Percentiles rank a stretch among this genome's conserved stretches.
Conservation (phyloP, 306 rosid genomes). For the Crataegus laevigata region DNA sequence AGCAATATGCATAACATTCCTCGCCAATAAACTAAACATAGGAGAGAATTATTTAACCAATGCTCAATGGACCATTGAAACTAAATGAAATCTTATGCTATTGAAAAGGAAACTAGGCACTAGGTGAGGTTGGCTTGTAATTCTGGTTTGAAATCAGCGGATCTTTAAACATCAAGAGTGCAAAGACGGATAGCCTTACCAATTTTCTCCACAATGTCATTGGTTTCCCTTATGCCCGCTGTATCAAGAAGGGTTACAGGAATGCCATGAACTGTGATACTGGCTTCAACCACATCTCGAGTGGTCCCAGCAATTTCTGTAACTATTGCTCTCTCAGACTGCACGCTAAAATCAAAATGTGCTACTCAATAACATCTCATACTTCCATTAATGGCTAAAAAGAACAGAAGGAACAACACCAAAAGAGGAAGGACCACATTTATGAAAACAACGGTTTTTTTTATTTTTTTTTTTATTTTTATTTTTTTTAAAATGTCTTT, state of each 20-base stretch:
- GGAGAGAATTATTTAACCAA: background rate
- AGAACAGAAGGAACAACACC: background rate
- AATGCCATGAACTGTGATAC: slow-evolving; percentile 65
- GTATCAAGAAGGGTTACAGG: slow-evolving; percentile 96
- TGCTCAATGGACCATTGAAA: background rate
- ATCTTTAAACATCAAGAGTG: background rate
- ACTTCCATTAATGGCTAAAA: background rate
- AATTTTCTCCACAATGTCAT: slow-evolving; percentile 89
- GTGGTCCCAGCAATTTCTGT: slow-evolving; percentile 98
- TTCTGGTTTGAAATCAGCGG: background rate
- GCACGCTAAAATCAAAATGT: slow-evolving; percentile 61
- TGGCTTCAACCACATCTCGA: slow-evolving; percentile 91
- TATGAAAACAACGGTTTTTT: background rate
- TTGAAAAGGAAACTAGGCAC: background rate
- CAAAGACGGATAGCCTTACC: slow-evolving; percentile 42
- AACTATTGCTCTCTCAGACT: slow-evolving; percentile 99
- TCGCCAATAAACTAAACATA: background rate
- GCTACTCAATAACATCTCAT: slow-evolving; percentile 39
- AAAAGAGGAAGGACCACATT: background rate
- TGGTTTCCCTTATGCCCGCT: slow-evolving; percentile 93
- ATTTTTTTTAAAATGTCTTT: background rate
- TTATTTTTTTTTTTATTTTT: too few species aligned
- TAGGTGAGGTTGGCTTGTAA: background rate
- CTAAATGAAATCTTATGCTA: background rate
- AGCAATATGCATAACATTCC: background rate